Evolutionary conservation across 129 eudicot species (phyloP).

Genomic region (Deinandra increscens): DNA sequence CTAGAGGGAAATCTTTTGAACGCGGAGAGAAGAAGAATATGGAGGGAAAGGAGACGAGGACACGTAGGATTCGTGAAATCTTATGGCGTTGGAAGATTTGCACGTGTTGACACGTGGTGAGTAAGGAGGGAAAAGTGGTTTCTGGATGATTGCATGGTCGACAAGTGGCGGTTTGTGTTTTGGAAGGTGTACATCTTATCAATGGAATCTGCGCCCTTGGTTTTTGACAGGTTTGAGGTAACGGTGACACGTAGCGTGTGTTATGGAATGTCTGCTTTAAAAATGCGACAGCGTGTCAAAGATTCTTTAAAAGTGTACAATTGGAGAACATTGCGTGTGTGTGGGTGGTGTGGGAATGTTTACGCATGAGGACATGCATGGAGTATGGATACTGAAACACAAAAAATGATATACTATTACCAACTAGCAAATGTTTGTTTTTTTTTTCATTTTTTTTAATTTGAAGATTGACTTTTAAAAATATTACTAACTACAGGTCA

Average conservation of each 20-base stretch:
- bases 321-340: neutral
- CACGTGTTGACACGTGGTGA: slow-evolving; percentile 25
- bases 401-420: no score
- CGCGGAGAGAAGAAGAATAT: no score
- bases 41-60: slow-evolving; percentile 29
- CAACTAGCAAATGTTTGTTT: no score
- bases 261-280: neutral
- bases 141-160: slow-evolving; percentile 17
- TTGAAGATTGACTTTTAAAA: no score
- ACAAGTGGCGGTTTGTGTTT: slow-evolving; percentile 20
- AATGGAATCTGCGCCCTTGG: neutral
- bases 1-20: neutral
- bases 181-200: neutral
- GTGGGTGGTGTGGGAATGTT: slow-evolving; percentile 8
- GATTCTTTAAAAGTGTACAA: slow-evolving; percentile 1
- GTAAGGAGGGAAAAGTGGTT: neutral
- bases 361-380: no score
- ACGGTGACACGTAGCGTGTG: neutral
- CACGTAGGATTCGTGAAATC: slow-evolving; percentile 43
- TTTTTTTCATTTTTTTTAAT: no score
- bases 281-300: slow-evolving; percentile 16
- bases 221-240: neutral
- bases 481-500: no score
- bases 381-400: no score
- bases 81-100: neutral